These are phyloP conservation scores for Tuber aestivum DNA, from an alignment of 495 filamentous ascomycete species.

Conservation along the genomic window DNA sequence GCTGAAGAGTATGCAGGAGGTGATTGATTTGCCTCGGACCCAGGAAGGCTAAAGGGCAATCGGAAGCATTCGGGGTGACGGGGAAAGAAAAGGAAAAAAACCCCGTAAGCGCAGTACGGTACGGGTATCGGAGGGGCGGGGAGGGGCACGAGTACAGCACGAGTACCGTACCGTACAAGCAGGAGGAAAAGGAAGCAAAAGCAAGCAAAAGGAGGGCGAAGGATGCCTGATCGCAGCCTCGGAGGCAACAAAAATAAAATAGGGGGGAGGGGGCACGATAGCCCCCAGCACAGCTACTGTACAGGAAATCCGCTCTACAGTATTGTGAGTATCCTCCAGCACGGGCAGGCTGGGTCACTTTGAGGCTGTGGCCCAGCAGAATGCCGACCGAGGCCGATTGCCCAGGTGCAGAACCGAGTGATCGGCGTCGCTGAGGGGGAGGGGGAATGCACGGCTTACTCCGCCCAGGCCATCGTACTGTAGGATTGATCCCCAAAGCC, in stretches of 20 bases:
- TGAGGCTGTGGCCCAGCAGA: slow-evolving; percentile 14
- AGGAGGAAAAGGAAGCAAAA: no score
- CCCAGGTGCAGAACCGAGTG: slow-evolving; percentile 27
- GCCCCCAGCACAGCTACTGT: neutral
- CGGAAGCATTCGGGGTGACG: neutral
- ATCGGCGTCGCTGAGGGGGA: slow-evolving; percentile 9
- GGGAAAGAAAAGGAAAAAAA: no score
- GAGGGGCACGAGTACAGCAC: no score
- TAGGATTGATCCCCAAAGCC: slow-evolving; percentile 22
- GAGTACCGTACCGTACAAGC: no score
- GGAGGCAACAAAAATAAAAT: neutral
- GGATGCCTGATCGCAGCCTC: neutral
- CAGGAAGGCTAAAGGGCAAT: neutral
- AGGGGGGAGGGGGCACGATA: neutral
- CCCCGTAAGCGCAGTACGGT: neutral
- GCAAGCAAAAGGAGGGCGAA: neutral
- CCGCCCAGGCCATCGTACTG: slow-evolving; percentile 7
- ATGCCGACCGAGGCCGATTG: slow-evolving; percentile 25
- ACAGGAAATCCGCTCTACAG: neutral
- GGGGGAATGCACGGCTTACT: neutral
- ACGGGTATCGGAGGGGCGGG: neutral
- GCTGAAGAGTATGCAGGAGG: slow-evolving; percentile 2
- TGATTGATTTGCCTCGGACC: neutral
- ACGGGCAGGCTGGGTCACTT: slow-evolving; percentile 9
- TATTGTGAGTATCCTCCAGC: slow-evolving; percentile 7